Conservation (phyloP, 768 basidiomycete species). For the Rhodosporidiobolus sp. region DNA sequence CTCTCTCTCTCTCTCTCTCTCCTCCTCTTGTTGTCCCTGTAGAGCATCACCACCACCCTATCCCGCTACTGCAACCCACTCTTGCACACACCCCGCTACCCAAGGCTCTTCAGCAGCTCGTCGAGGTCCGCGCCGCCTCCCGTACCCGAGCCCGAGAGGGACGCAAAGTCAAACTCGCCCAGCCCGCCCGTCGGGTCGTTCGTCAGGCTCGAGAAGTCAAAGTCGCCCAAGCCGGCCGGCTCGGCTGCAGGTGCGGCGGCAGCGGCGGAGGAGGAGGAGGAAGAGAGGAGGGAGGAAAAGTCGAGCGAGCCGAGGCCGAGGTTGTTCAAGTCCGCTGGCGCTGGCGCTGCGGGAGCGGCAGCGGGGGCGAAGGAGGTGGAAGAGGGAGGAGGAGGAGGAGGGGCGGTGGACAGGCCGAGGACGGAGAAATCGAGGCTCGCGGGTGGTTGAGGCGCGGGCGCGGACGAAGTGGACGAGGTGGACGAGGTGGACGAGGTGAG, state of each 20-base stretch:
- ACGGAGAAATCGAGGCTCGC: not conserved
- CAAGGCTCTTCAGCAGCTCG: conserved; percentile 11
- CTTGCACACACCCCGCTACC: not conserved
- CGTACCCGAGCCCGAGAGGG: not conserved
- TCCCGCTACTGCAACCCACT: too few species aligned
- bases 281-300: too few species aligned
- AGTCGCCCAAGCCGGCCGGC: not conserved
- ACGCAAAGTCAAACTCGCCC: conserved; percentile 10
- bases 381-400: not conserved
- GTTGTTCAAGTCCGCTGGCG: not conserved
- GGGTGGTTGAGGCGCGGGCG: not conserved
- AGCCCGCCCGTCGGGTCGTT: not conserved
- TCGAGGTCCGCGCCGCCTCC: not conserved
- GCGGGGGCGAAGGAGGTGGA: not conserved
- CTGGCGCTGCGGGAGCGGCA: not conserved
- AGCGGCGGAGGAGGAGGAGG: not conserved
- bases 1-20: too few species aligned
- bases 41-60: too few species aligned
- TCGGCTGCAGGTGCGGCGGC: not conserved
- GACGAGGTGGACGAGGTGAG: conserved; percentile 1
- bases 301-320: not conserved
- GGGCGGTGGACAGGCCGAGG: not conserved
- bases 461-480: not conserved
- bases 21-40: too few species aligned
- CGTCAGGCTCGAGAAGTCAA: conserved; percentile 1